These are phyloP conservation scores for Plenodomus tracheiphilus DNA, from an alignment of 2,329 filamentous ascomycete genomes.

Conservation along the genomic window DNA sequence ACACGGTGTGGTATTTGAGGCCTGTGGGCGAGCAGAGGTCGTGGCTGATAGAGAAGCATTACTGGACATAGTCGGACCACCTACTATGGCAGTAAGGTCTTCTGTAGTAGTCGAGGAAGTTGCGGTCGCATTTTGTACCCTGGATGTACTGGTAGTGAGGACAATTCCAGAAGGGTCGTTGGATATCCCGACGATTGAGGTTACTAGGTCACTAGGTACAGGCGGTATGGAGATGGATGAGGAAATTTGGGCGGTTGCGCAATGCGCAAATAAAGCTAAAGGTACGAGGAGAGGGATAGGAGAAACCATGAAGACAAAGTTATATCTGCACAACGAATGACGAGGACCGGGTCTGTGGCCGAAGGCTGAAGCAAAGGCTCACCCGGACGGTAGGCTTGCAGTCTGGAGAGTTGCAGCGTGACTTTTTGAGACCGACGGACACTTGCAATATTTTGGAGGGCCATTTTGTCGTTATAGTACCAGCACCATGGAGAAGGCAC, in stretches of 20 bases:
- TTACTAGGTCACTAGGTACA: constrained; percentile 13
- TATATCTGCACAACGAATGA: neutral
- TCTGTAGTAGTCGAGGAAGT: constrained; percentile 11
- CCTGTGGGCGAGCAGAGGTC: constrained; percentile 12
- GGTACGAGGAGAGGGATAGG: constrained; percentile 7
- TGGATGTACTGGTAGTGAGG: constrained; percentile 7
- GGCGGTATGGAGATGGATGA: constrained; percentile 6
- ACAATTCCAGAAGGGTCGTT: neutral
- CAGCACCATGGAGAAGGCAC: constrained; percentile 10
- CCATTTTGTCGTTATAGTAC: neutral
- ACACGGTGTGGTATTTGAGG: constrained; percentile 36
- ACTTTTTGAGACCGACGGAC: too few relatives aligned
- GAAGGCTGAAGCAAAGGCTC: constrained; percentile 9
- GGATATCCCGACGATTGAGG: neutral
- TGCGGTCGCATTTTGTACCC: constrained; percentile 15
- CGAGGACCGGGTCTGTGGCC: neutral
- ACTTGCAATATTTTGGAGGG: neutral
- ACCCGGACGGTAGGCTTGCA: neutral
- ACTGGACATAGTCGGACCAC: constrained; percentile 11
- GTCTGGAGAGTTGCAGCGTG: neutral
- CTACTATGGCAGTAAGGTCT: constrained; percentile 24
- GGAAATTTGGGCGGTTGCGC: constrained; percentile 18
- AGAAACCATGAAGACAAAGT: constrained; percentile 15
- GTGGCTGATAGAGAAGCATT: constrained; percentile 13
- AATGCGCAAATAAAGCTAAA: constrained; percentile 7